These are phyloP conservation scores for Herpetospermum pedunculosum DNA, from an alignment of 306 rosid genomes.

Conservation along the genomic window DNA sequence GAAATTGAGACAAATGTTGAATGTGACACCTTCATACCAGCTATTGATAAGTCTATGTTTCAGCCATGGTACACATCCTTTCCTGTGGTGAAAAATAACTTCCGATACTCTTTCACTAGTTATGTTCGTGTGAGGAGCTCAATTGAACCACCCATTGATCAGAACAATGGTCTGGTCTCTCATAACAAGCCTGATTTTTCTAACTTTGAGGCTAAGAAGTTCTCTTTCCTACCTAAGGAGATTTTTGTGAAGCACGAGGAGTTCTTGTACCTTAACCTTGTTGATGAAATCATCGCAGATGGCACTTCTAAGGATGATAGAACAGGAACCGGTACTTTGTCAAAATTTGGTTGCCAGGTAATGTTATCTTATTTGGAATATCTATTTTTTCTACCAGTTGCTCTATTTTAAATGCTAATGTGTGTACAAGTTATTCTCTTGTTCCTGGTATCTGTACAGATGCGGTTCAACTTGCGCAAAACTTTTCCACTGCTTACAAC, in stretches of 20 bases:
- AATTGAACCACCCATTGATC: constrained; percentile 30
- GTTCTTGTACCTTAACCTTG: constrained; percentile 58
- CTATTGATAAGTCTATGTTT: constrained; percentile 54
- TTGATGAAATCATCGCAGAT: constrained; percentile 67
- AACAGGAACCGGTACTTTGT: constrained; percentile 93
- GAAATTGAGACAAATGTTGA: constrained; percentile 65
- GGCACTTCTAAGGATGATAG: constrained; percentile 81
- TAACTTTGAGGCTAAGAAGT: constrained; percentile 55
- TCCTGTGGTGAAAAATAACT: constrained; percentile 57
- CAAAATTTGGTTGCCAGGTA: constrained; percentile 95
- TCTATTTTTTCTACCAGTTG: constrained; percentile 6
- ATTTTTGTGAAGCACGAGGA: constrained; percentile 83
- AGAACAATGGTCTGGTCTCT: constrained; percentile 25
- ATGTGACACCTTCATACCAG: constrained; percentile 75
- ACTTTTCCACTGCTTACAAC: constrained; percentile 91
- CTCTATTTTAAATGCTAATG: not conserved
- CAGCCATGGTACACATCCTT: constrained; percentile 91
- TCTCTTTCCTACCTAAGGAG: constrained; percentile 78
- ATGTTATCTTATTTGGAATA: constrained; percentile 9
- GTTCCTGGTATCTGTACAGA: constrained; percentile 31
- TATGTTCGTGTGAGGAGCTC: constrained; percentile 74
- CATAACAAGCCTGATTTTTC: constrained; percentile 22
- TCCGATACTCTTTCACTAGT: constrained; percentile 61
- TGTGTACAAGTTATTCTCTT: constrained; percentile 7
- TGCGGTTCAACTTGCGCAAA: constrained; percentile 79